Base-by-base conservation (phyloP, 148 eudicot genomes). In the Fallopia convolvulus region DNA sequence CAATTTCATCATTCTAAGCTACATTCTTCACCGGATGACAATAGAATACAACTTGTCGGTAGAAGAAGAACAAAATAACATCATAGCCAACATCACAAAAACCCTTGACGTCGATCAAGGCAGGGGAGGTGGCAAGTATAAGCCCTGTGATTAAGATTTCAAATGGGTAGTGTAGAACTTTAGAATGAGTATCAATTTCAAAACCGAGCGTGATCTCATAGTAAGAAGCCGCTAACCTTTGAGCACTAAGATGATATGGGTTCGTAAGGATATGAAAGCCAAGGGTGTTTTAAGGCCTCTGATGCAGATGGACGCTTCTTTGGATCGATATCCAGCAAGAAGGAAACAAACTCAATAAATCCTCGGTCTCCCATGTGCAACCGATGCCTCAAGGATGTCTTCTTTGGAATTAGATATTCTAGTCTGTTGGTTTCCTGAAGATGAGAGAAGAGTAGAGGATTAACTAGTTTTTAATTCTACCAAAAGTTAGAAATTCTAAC, bases 311-410 rank as follows among this genome's bases (percentile, higher is more conserved):
- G 99, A 39, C 99, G 91, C 84, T 84, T 95, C 79, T 85, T 90
- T 3, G 99, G 99, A 86, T 95, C 89, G 65, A 90, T 68, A 84
- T 95, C 94, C 70, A 95, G 90, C 61, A 95, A 81, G 84, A 92
- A 89, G 75, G 83, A 88, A 70, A 95, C 97, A 36, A 95, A 95
- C 82, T 95, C 99, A 14, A 93, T 89, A 85, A 95, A 95, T 50
- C 99, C 98, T 84, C 88, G 97, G 80, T 95, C 99, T 80, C 97
- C 97, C 97, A 92, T 91, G 3, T 97, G 98, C 79, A 95, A 81
- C 6, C 97, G 89, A 81, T 93, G 94, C 82, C 93, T 87, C 60
- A 95, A 73, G 82, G 99, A 91, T 70, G 97, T 85, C 93, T 95
- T 95, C 79, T 92, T 93, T n/a, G 99, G 99, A 77, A 95, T 95